These are phyloP conservation scores for Pittosporum tobira DNA, from an alignment of 129 eudicot genomes.

Conservation along the genomic window DNA sequence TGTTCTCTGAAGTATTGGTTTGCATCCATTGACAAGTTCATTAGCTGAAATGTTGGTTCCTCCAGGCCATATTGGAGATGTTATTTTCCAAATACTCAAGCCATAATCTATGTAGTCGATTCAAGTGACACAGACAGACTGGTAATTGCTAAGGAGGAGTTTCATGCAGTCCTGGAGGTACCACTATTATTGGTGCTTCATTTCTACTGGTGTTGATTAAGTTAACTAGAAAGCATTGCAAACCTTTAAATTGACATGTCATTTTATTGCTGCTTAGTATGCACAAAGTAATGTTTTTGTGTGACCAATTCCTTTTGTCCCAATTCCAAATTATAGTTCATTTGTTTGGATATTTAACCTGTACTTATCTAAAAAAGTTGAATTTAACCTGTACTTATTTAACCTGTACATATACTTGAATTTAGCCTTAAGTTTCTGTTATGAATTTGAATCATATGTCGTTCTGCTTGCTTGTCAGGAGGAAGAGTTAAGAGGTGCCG, in stretches of 20 bases:
- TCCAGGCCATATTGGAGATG: conserved; percentile 98
- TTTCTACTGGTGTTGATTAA: background rate
- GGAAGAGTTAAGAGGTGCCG: conserved; percentile 93
- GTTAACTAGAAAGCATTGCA: background rate
- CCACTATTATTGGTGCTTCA: background rate
- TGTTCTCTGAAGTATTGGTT: background rate
- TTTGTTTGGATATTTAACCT: background rate
- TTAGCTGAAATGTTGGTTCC: conserved; percentile 18
- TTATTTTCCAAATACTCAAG: conserved; percentile 97
- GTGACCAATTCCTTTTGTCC: too few relatives aligned
- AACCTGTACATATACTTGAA: background rate
- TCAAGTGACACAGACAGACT: conserved; percentile 97
- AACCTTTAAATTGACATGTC: background rate
- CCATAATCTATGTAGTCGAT: conserved; percentile 96
- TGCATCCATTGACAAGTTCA: conserved; percentile 12
- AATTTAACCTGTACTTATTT: too few relatives aligned
- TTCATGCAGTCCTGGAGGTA: conserved; percentile 96
- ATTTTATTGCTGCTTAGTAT: background rate
- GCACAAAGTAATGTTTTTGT: background rate
- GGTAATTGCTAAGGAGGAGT: conserved; percentile 92
- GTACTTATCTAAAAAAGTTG: background rate
- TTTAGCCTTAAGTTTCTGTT: background rate
- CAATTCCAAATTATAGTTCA: background rate
- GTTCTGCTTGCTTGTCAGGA: conserved; percentile 41
- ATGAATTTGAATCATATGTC: background rate